Base-by-base conservation (phyloP, 768 basidiomycete species). In the Leccinum incarnatum region DNA sequence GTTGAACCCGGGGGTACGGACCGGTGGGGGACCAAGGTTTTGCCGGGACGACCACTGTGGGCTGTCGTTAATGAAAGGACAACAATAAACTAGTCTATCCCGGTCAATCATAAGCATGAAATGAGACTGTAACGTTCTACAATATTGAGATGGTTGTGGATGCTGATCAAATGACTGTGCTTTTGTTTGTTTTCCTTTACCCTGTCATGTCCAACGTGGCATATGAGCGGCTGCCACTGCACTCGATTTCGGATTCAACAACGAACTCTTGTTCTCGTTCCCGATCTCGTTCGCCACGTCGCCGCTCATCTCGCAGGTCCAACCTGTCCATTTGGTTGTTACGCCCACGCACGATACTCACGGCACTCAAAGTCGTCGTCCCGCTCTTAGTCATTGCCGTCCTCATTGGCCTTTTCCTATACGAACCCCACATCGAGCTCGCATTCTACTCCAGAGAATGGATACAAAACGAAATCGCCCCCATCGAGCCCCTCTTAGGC, bases 391-490 rank as follows among this genome's bases (percentile, higher is more conserved):
- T 67, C 50, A 21, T 82, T 46, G 60, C 79, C 59, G 55, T 86
- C 27, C 60, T 84, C 27, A 65, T 81, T n/a, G 78, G 77, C 0
- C 73, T 85, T 52, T 80, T 83, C 66, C 67, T 86, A 48, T 90
- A 88, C 73, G 89, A 96, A 73, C 83, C 91, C 3, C 93, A 97
- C 73, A 75, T 97, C 66, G 95, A 97, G 74, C 74, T 95, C 45
- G 78, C 88, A 25, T 83, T 93, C 67, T 95, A 93, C 75, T 78
- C 81, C 32, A 82, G 88, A 27, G 76, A 77, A 42, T 97, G 95
- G 92, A 78, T 95, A 50, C 75, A 80, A 42, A 71, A 77, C 45
- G 89, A 94, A 64, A 83, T 96, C n/a, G 77, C 83, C n/a, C 73
- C 81, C 10, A 70, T 90, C 5, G 74, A 76, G 5, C 85, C 86